These are phyloP conservation scores for Martensiomyces pterosporus DNA, from an alignment of 192 early-diverging fungal genomes.

Conservation along the genomic window DNA sequence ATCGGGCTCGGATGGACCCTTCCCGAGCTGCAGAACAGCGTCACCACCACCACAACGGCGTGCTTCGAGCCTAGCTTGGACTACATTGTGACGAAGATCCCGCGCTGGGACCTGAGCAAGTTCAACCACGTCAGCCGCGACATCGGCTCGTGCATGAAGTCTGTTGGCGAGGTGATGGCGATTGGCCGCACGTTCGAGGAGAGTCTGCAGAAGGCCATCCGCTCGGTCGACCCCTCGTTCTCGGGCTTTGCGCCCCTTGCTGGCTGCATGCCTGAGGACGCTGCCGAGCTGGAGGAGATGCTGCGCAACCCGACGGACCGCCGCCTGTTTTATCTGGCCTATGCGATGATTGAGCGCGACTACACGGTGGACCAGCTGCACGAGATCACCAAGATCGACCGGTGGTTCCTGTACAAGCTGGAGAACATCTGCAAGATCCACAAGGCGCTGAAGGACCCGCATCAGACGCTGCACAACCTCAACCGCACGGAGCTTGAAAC, in stretches of 20 bases:
- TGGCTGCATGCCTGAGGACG: constrained; percentile 21
- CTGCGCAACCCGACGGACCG: constrained; percentile 73
- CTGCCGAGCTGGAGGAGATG: constrained; percentile 57
- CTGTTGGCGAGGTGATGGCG: constrained; percentile 98
- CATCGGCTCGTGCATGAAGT: constrained; percentile 90
- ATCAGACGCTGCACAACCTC: constrained; percentile 55
- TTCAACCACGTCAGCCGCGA: constrained; percentile 86
- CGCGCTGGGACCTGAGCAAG: constrained; percentile 95
- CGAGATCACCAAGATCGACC: constrained; percentile 81
- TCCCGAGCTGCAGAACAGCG: constrained; percentile 81
- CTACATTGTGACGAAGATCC: constrained; percentile 95
- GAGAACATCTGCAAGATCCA: constrained; percentile 71
- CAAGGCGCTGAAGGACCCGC: constrained; percentile 41
- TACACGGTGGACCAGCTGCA: constrained; percentile 77
- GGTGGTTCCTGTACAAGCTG: constrained; percentile 88
- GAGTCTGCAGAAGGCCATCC: constrained; percentile 92
- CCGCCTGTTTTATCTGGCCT: constrained; percentile 77
- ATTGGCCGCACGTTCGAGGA: constrained; percentile 98
- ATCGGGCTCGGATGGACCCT: constrained; percentile 87
- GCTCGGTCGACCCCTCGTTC: constrained; percentile 90
- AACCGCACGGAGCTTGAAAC: constrained; percentile 54
- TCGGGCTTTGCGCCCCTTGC: constrained; percentile 68
- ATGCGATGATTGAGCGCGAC: constrained; percentile 73
- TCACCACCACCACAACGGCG: constrained; percentile 91
- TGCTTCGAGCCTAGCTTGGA: constrained; percentile 97